Base-by-base conservation (phyloP, 192 early-diverging fungal species). In the Coemansia javaensis region DNA sequence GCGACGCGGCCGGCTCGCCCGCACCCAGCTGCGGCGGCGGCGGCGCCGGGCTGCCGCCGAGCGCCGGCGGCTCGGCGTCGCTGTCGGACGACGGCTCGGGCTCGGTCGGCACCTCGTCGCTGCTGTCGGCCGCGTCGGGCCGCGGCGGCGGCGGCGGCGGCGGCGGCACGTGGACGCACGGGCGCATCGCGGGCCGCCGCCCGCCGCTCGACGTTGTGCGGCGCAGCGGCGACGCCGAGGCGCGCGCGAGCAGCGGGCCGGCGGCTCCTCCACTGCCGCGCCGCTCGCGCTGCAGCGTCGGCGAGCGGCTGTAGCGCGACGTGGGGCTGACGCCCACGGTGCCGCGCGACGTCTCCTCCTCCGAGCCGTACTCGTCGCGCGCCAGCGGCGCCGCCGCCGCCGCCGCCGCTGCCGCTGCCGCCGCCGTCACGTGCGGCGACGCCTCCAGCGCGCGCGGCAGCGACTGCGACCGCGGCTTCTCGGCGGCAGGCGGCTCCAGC, bases 91-190 rank as follows among this genome's bases (percentile, higher is more conserved):
- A 52, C 0, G 60, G 52, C 33, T 64, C 61, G 2, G 59, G 56
- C 45, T 64, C 68, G 0, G 61, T 59, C 11, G 60, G 60, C 31
- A 63, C 51, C 18, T 66, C 63, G 11, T 62, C 59, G 23, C 44
- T 53, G 35, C 24, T 35, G 12, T 47, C 35, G 13, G 13, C 42
- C 13, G 16, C 32, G 7, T 3, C 5, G 16, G 14, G 1, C 35
- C 17, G 24, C 3, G 3, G 6, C 15, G 28, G 12, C 13, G 40
- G 32, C 23, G 32, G 16, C 15, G 12, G 7, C 25, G 23, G 33
- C 34, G 38, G 32, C 52, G 21, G 13, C 17, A 27, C 24, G 34
- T 16, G 20, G 14, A 28, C 23, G 13, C 7, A 12, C 24, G 17
- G 34, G 0, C n/a, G n/a, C n/a, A n/a, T n/a, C n/a, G n/a, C n/a